Base-by-base conservation (phyloP, 2,329 filamentous ascomycete genomes). In the Xylariaceae sp. region DNA sequence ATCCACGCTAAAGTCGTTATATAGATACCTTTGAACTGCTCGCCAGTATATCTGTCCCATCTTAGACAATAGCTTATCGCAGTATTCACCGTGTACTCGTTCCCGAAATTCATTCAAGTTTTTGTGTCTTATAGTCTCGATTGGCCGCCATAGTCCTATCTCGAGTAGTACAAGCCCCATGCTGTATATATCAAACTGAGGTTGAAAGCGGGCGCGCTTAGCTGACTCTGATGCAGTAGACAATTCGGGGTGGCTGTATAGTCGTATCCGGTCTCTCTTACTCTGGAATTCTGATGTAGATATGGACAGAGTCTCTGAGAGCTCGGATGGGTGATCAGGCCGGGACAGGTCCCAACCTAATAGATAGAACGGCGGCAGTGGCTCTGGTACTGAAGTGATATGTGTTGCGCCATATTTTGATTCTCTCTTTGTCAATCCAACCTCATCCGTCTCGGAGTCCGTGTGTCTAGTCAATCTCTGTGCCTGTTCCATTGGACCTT, bases 11-110 rank as follows among this genome's bases (percentile, higher is more conserved):
- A 53, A 53, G 31, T 53, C 50, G 36, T 53, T 19, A 28, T 53
- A 36, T 12, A 53, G 50, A 28, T 39, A 53, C 19, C 40, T 34
- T 19, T 53, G 50, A 23, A 53, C 39, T 19, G 40, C 50, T 12
- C 50, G 33, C 50, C 50, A 53, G 31, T 53, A 53, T 7, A 53
- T 24, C 16, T 45, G 26, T 16, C 50, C 50, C 50, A 53, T 53
- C 31, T 45, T 44, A 12, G 39, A 28, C 14, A 45, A 39, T 36
- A 44, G 21, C 29, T 39, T 36, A 37, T 53, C 50, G 14, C 50
- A 53, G 19, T 44, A 44, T 28, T 53, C 50, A 5, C 28, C 37
- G 14, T 39, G 37, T 6, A 45, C 40, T 17, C 50, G 50, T n/a
- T 45, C 11, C 14, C 50, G 21, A 37, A 53, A 44, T 8, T 52